Percentiles rank a stretch among this genome's conserved stretches.
These are phyloP conservation scores for Cercospora brassicicola DNA, from an alignment of 2,329 filamentous ascomycete species.

Conservation along the genomic window DNA sequence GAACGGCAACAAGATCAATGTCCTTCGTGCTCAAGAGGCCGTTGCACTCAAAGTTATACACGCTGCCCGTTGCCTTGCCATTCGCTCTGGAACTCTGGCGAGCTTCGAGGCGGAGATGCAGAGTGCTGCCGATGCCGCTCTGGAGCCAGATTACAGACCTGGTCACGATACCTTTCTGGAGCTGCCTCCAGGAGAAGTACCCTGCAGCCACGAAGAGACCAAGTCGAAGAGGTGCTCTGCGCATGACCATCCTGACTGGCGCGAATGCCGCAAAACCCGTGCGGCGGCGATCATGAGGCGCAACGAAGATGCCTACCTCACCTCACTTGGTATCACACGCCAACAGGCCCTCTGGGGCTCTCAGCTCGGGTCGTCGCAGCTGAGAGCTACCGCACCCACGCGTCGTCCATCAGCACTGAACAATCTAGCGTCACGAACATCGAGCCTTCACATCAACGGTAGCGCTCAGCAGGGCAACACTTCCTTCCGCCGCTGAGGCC, in stretches of 20 bases:
- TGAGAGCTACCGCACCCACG: neutral
- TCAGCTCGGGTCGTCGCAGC: neutral
- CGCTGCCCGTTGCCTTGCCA: neutral
- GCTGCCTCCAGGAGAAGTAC: neutral
- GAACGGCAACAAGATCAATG: conserved; percentile 21
- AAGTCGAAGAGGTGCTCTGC: conserved; percentile 18
- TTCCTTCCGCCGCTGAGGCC: neutral
- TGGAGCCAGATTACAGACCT: conserved; percentile 1
- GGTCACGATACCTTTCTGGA: conserved; percentile 14
- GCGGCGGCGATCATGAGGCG: neutral
- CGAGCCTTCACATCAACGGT: neutral
- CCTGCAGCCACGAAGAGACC: conserved; percentile 7
- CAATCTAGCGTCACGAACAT: neutral
- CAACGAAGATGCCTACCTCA: conserved; percentile 9
- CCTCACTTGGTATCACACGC: conserved; percentile 1
- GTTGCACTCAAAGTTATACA: conserved; percentile 10
- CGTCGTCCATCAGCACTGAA: neutral
- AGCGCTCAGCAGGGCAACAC: neutral
- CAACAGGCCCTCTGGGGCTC: conserved; percentile 9
- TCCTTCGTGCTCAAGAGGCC: conserved; percentile 14
- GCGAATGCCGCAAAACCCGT: conserved; percentile 15
- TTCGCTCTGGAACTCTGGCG: conserved; percentile 9
- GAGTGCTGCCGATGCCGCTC: conserved; percentile 7
- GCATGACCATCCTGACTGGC: conserved; percentile 22
- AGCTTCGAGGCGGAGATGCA: conserved; percentile 8